Percentiles rank a stretch among this genome's conserved stretches.
These are phyloP conservation scores for Ichthyophthirius multifiliis DNA, from an alignment of 169 alveolate genomes.

Conservation along the genomic window DNA sequence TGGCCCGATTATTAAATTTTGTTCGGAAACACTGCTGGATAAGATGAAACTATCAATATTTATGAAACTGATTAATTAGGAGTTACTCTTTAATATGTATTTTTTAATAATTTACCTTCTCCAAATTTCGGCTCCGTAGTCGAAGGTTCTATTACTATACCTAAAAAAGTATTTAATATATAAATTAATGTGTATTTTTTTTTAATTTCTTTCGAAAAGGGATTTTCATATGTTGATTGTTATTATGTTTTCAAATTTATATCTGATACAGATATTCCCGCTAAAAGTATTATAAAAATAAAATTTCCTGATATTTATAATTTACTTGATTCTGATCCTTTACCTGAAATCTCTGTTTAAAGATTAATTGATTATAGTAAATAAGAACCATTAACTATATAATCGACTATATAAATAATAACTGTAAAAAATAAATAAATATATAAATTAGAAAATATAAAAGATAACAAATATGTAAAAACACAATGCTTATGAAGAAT, in stretches of 20 bases:
- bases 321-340: not conserved
- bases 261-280: conserved; percentile 27
- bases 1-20: conserved; percentile 26
- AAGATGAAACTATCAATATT: not conserved
- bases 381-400: not conserved
- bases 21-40: not conserved
- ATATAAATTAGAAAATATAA: not conserved
- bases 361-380: not conserved
- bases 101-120: not conserved
- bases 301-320: conserved; percentile 25
- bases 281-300: not conserved
- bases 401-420: not conserved
- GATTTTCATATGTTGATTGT: conserved; percentile 35
- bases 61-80: not conserved
- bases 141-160: not conserved
- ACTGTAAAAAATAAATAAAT: not conserved
- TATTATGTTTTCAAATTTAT: conserved; percentile 13
- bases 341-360: not conserved
- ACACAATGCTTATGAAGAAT: not conserved
- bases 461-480: not conserved
- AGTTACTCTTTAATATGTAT: not conserved
- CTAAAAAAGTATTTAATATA: not conserved
- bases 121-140: not conserved
- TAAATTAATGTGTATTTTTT: not conserved
- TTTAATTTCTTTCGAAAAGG: not conserved